Conservation (phyloP, 768 basidiomycete species). For the Scleroderma citrinum region DNA sequence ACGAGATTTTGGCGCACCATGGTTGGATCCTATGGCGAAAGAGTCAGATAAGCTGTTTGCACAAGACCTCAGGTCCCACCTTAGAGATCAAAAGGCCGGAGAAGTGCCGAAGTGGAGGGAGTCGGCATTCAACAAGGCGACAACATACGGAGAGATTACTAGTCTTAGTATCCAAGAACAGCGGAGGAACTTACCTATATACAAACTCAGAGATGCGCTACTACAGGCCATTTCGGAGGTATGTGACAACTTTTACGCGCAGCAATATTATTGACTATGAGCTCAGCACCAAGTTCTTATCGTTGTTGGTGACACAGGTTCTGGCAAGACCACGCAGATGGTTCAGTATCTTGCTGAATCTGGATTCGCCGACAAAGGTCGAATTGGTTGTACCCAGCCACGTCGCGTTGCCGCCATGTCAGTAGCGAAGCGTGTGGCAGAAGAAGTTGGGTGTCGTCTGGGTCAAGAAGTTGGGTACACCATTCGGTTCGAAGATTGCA, state of each 20-base stretch:
- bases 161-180: constrained; percentile 90
- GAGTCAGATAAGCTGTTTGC: constrained; percentile 85
- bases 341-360: constrained; percentile 95
- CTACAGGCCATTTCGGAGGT: constrained; percentile 89
- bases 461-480: constrained; percentile 98
- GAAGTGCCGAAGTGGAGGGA: constrained; percentile 90
- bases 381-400: constrained; percentile 96
- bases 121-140: constrained; percentile 89
- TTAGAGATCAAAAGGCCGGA: constrained; percentile 77
- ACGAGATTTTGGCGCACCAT: constrained; percentile 91
- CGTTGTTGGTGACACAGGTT: constrained; percentile 97
- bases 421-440: constrained; percentile 96
- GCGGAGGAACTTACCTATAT: constrained; percentile 85
- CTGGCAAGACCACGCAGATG: constrained; percentile 99
- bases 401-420: constrained; percentile 99
- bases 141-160: constrained; percentile 93
- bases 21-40: constrained; percentile 97
- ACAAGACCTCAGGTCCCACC: constrained; percentile 79
- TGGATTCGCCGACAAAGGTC: constrained; percentile 84
- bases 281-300: constrained; percentile 81
- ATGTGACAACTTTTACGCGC: constrained; percentile 26
- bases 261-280: constrained; percentile 12
- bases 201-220: constrained; percentile 86
- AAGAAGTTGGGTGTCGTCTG: constrained; percentile 95
- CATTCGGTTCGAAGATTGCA: constrained; percentile 99